Evolutionary conservation across 768 basidiomycete genomes (phyloP).

Genomic region (Tricholoma bakamatsutake): DNA sequence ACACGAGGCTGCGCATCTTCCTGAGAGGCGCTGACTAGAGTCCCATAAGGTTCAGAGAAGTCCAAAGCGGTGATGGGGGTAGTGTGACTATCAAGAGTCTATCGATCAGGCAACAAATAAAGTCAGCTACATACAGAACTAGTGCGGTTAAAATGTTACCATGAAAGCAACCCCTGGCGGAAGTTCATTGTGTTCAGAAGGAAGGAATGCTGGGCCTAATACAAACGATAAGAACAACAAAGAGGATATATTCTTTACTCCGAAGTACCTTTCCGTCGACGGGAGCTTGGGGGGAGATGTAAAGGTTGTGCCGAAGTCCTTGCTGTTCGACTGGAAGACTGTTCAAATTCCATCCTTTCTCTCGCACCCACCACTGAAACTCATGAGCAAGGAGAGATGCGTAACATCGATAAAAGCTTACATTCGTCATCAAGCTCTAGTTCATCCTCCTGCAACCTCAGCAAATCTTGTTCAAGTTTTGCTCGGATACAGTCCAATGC

Average conservation of each 20-base stretch:
- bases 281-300: slow-evolving; percentile 53
- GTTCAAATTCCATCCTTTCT: slow-evolving; percentile 75
- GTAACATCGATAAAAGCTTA: slow-evolving; percentile 33
- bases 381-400: slow-evolving; percentile 2
- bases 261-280: slow-evolving; percentile 59
- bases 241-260: neutral
- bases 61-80: slow-evolving; percentile 86
- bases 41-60: slow-evolving; percentile 95
- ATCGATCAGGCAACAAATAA: slow-evolving; percentile 31
- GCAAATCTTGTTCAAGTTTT: slow-evolving; percentile 74
- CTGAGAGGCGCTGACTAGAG: slow-evolving; percentile 80
- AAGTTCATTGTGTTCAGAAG: slow-evolving; percentile 94
- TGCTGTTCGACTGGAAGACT: slow-evolving; percentile 29
- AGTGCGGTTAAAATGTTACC: slow-evolving; percentile 38
- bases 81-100: slow-evolving; percentile 81
- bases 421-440: slow-evolving; percentile 95
- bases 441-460: slow-evolving; percentile 91
- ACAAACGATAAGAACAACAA: neutral
- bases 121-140: slow-evolving; percentile 6
- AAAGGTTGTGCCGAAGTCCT: slow-evolving; percentile 31
- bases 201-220: slow-evolving; percentile 88
- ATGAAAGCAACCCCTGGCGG: slow-evolving; percentile 96
- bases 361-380: slow-evolving; percentile 82
- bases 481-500: slow-evolving; percentile 75
- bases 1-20: slow-evolving; percentile 85